These are phyloP conservation scores for Cystobasidium onofrii DNA, from an alignment of 768 basidiomycete genomes.

Conservation along the genomic window DNA sequence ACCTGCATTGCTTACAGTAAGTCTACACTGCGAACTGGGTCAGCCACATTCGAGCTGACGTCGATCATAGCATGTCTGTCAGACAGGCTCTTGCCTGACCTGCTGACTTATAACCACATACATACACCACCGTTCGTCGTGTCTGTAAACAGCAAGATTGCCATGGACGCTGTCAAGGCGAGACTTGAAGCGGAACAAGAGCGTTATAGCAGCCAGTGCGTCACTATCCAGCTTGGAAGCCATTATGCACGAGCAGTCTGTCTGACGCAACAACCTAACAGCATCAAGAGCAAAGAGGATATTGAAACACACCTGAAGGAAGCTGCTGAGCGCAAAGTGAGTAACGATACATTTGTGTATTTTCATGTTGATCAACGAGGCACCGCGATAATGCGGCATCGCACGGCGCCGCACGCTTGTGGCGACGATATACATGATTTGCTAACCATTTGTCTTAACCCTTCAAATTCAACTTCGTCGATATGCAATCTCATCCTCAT, in stretches of 20 bases:
- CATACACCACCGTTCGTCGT: background rate
- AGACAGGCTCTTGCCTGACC: too few species aligned
- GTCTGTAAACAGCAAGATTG: background rate
- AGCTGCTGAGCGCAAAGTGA: slow-evolving; percentile 5
- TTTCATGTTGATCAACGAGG: background rate
- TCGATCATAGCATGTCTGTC: too few species aligned
- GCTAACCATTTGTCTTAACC: background rate
- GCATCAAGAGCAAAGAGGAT: background rate
- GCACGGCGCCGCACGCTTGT: background rate
- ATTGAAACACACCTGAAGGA: background rate
- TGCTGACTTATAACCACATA: too few species aligned
- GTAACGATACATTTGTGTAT: too few species aligned
- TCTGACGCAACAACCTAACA: background rate
- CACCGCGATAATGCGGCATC: background rate
- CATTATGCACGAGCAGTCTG: background rate
- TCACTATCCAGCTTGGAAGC: background rate
- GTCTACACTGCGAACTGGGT: too few species aligned
- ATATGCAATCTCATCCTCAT: background rate
- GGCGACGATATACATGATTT: background rate
- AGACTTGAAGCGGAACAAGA: background rate
- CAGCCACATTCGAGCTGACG: too few species aligned
- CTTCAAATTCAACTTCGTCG: background rate
- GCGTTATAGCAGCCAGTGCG: background rate
- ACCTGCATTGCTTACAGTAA: too few species aligned
- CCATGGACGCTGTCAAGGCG: background rate